Base-by-base conservation (phyloP, 73 alveolate genomes). In the Urostyla sp. region DNA sequence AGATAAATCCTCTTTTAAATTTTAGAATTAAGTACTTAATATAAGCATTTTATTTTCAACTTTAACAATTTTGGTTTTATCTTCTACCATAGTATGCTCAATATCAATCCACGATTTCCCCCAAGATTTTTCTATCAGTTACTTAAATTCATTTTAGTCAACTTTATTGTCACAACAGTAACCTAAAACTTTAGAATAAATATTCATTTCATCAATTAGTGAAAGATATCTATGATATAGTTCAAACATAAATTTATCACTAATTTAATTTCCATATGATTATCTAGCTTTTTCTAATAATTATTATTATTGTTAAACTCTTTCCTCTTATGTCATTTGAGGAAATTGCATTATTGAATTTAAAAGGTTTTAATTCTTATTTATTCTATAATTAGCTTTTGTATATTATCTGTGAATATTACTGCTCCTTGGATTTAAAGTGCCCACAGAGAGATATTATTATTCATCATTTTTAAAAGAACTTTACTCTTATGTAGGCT, bases 41-140 rank as follows among this genome's bases (percentile, higher is more conserved):
- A 31, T 8, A 35, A 35, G 37, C 10, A 31, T 43, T 63, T 63
- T 10, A n/a, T n/a, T n/a, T n/a, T 63, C 79, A 27, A 43, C 79
- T 10, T 21, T 5, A 8, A 38, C 3, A 44, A 43, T 63, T 1
- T 5, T 1, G 2, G n/a, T 3, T n/a, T 34, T 21, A 20, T 11
- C n/a, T 1, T 63, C 58, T 10, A 24, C 46, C 28, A 43, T 38
- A 5, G 44, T 5, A 3, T 38, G 21, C 21, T 36, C 79, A 8
- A 63, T 32, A n/a, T 63, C 58, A 1, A 44, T 21, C 2, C 37
- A 57, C 35, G 44, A 16, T 20, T 16, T 38, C 21, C 37, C 6
- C 15, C 79, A 57, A 10, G 27, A 57, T 20, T 18, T 18, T 1
- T 40, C n/a, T 44, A 63, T 63, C 31, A 26, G 27, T 6, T 38